phyloP scores from a whole-genome alignment of 31 red algal genomes.

The Asparagopsis taxiformis region DNA sequence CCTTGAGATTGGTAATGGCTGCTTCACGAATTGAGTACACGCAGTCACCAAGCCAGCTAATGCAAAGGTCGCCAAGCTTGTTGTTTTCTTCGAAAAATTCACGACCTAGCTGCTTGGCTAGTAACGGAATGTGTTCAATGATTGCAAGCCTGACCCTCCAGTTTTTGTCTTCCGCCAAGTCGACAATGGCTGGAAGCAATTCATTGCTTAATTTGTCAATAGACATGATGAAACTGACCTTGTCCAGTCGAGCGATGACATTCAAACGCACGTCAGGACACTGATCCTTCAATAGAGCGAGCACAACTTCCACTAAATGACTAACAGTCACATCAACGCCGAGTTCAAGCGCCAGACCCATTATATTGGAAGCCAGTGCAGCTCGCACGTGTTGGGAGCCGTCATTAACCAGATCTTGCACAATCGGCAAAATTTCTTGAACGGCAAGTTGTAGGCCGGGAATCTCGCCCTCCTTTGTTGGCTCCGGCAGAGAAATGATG shows the following conservation, averaged over 20 bases:
- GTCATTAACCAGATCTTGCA: conserved; percentile 79
- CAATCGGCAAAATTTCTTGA: conserved; percentile 67
- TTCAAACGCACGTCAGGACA: conserved; percentile 91
- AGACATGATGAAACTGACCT: conserved; percentile 84
- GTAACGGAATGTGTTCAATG: conserved; percentile 85
- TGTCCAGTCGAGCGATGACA: conserved; percentile 87
- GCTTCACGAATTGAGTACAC: conserved; percentile 92
- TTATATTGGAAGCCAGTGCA: conserved; percentile 84
- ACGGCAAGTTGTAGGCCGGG: conserved; percentile 40
- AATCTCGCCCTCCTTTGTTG: conserved; percentile 5
- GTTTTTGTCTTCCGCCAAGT: conserved; percentile 95
- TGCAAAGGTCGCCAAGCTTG: conserved; percentile 86
- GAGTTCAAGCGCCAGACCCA: conserved; percentile 81
- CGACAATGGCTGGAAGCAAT: conserved; percentile 95
- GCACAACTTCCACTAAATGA: conserved; percentile 74
- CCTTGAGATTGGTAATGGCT: conserved; percentile 79
- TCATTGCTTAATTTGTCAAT: conserved; percentile 79
- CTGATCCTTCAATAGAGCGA: conserved; percentile 89
- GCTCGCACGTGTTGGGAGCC: conserved; percentile 87
- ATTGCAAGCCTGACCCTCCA: conserved; percentile 94
- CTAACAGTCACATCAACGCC: conserved; percentile 65
- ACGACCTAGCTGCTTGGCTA: conserved; percentile 86
- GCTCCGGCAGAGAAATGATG: conserved; percentile 30
- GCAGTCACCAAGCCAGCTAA: conserved; percentile 89
- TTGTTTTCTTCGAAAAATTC: conserved; percentile 88